Conservation (phyloP, 1,284 basidiomycete genomes). For the Cryptococcus sp. region DNA sequence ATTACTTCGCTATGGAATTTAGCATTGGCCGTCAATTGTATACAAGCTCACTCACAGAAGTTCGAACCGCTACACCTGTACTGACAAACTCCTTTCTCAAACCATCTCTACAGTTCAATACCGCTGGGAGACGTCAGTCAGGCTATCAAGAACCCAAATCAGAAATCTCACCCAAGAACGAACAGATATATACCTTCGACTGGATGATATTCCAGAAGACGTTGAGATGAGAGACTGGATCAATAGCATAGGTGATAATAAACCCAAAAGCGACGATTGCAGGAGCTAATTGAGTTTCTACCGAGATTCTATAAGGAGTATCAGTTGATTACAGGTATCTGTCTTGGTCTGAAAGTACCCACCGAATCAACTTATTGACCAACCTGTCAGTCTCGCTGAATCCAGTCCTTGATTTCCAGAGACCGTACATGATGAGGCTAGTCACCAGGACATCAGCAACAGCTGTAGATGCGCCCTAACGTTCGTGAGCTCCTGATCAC, state of each 20-base stretch:
- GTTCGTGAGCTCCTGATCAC: too few relatives aligned
- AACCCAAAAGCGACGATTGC: not conserved
- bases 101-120: too few relatives aligned
- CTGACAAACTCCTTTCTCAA: too few relatives aligned
- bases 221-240: not conserved
- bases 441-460: constrained; percentile 2
- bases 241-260: not conserved
- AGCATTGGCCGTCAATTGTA: too few relatives aligned
- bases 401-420: constrained; percentile 1
- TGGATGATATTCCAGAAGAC: not conserved
- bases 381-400: constrained; percentile 6
- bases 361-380: not conserved
- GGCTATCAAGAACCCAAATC: too few relatives aligned
- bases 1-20: too few relatives aligned
- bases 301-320: not conserved
- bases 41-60: too few relatives aligned
- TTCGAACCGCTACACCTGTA: too few relatives aligned
- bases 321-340: too few relatives aligned
- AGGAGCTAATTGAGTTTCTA: not conserved
- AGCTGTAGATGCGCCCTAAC: not conserved
- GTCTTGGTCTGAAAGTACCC: not conserved
- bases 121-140: too few relatives aligned
- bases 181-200: constrained; percentile 2
- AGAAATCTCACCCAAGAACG: not conserved
- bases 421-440: not conserved